Conservation (phyloP, 73 alveolate species). For the Urostyla sp. region DNA sequence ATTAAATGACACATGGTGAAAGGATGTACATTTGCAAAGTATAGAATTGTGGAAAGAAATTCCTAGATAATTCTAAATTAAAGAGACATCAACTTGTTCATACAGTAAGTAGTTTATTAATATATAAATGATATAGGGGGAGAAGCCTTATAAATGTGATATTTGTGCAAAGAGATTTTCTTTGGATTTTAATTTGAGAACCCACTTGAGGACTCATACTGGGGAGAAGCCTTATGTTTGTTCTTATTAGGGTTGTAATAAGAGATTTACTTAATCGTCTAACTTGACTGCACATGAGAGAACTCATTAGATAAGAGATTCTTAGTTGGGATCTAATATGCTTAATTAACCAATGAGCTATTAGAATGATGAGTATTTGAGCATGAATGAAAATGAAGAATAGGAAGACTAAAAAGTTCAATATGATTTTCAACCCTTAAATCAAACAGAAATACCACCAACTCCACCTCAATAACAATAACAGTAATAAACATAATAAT, state of each 20-base stretch:
- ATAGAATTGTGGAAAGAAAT: slow-evolving; percentile 85
- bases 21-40: slow-evolving; percentile 83
- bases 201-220: slow-evolving; percentile 88
- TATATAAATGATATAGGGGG: slow-evolving; percentile 57
- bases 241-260: slow-evolving; percentile 88
- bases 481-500: no score
- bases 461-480: no score
- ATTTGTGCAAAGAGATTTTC: slow-evolving; percentile 78
- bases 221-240: slow-evolving; percentile 95
- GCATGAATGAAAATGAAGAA: no score
- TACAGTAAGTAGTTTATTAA: slow-evolving; percentile 30
- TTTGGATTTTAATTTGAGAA: slow-evolving; percentile 84
- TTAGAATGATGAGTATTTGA: no score
- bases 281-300: slow-evolving; percentile 94
- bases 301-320: slow-evolving; percentile 62
- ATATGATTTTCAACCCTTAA: no score
- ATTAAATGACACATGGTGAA: slow-evolving; percentile 93
- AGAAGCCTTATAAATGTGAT: slow-evolving; percentile 82
- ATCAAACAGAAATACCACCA: no score
- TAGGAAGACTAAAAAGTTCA: no score
- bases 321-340: no score
- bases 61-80: slow-evolving; percentile 85
- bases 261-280: slow-evolving; percentile 90
- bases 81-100: slow-evolving; percentile 89
- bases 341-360: no score